Evolutionary conservation across 139 green algal species (phyloP).

Genomic region (Chlorella sp.): DNA sequence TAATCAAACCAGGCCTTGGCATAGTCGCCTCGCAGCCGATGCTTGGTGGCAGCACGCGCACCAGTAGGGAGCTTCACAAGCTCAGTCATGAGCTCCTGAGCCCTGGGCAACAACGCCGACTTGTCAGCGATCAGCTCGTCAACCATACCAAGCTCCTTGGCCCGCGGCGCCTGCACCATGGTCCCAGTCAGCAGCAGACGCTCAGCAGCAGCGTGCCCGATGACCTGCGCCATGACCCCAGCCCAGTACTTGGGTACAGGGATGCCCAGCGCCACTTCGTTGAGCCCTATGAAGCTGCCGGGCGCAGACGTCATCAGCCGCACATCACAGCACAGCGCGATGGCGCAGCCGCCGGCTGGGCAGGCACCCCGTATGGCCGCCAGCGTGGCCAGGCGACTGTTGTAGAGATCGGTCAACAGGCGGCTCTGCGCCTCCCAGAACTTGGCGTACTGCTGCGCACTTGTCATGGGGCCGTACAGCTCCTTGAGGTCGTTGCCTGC

Average conservation of each 20-base stretch:
- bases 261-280: slow-evolving; percentile 55
- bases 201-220: slow-evolving; percentile 49
- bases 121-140: slow-evolving; percentile 57
- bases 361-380: slow-evolving; percentile 81
- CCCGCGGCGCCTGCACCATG: slow-evolving; percentile 29
- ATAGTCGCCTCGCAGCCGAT: slow-evolving; percentile 36
- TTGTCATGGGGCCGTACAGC: slow-evolving; percentile 76
- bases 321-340: slow-evolving; percentile 85
- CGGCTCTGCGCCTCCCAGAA: slow-evolving; percentile 78
- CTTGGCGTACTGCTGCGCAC: slow-evolving; percentile 35
- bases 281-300: slow-evolving; percentile 67
- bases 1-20: slow-evolving; percentile 54
- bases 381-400: slow-evolving; percentile 68
- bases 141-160: slow-evolving; percentile 60
- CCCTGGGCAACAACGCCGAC: slow-evolving; percentile 39
- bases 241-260: slow-evolving; percentile 85
- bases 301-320: slow-evolving; percentile 72
- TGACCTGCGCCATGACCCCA: slow-evolving; percentile 55
- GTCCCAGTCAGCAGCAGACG: slow-evolving; percentile 46
- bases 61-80: slow-evolving; percentile 31
- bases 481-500: slow-evolving; percentile 64
- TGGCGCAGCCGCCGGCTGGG: slow-evolving; percentile 84
- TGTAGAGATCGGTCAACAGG: slow-evolving; percentile 64
- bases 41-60: slow-evolving; percentile 43
- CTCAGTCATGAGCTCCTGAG: slow-evolving; percentile 35